phyloP scores from a whole-genome alignment of 2,329 filamentous ascomycete species.

The Falciphora oryzae region DNA sequence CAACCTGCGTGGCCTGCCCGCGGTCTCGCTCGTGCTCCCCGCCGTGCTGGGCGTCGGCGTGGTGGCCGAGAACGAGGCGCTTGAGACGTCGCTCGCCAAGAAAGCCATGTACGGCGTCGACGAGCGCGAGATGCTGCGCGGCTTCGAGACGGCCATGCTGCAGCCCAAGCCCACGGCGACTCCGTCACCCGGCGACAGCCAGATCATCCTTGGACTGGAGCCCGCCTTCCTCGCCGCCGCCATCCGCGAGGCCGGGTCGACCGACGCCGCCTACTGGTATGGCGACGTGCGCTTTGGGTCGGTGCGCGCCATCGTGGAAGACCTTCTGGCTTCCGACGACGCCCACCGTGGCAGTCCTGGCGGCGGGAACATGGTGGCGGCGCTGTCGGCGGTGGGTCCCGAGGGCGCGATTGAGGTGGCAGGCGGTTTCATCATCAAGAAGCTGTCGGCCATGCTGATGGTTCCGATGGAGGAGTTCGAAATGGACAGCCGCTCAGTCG shows the following conservation, averaged over 20 bases:
- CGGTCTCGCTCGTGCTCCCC: slow-evolving; percentile 33
- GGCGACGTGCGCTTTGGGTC: background rate
- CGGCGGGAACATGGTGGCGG: slow-evolving; percentile 11
- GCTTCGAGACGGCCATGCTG: slow-evolving; percentile 18
- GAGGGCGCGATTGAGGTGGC: slow-evolving; percentile 8
- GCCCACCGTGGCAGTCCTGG: background rate
- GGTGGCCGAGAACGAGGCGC: slow-evolving; percentile 18
- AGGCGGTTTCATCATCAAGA: slow-evolving; percentile 12
- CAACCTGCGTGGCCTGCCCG: slow-evolving; percentile 25
- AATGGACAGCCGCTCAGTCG: slow-evolving; percentile 12
- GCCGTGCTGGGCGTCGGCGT: slow-evolving; percentile 28
- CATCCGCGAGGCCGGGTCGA: slow-evolving; percentile 13
- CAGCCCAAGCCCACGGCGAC: background rate
- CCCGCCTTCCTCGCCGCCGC: slow-evolving; percentile 16
- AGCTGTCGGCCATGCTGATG: slow-evolving; percentile 15
- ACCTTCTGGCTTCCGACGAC: background rate
- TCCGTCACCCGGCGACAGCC: slow-evolving; percentile 6
- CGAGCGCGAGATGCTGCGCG: slow-evolving; percentile 15
- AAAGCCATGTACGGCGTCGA: slow-evolving; percentile 17
- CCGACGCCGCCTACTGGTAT: background rate
- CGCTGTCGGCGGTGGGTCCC: slow-evolving; percentile 10
- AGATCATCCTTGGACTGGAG: slow-evolving; percentile 18
- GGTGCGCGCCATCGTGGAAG: too few relatives aligned
- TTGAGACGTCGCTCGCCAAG: slow-evolving; percentile 15
- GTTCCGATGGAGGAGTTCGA: slow-evolving; percentile 14